A percentile compares a stretch with the other conserved stretches of the same genome.
phyloP scores from a whole-genome alignment of 768 basidiomycete species.

The Xerocomus potaroensis region DNA sequence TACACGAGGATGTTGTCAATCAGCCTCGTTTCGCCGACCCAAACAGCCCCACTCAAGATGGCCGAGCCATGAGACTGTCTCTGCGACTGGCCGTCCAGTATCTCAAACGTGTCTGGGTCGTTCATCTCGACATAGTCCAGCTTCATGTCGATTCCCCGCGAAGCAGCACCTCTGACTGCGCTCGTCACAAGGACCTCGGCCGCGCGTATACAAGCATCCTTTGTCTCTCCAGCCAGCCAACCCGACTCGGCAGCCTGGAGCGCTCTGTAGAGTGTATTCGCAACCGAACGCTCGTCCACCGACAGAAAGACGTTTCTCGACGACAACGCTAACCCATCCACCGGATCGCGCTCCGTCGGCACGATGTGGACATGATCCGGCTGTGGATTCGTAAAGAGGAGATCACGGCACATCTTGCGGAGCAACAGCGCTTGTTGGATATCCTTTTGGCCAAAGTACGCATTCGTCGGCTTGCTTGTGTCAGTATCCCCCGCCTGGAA shows the following conservation, averaged over 20 bases:
- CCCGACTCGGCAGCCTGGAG: slow-evolving; percentile 51
- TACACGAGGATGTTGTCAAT: slow-evolving; percentile 91
- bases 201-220: slow-evolving; percentile 42
- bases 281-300: slow-evolving; percentile 54
- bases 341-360: slow-evolving; percentile 70
- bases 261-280: slow-evolving; percentile 63
- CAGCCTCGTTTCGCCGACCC: slow-evolving; percentile 81
- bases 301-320: slow-evolving; percentile 87
- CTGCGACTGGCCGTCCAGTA: slow-evolving; percentile 37
- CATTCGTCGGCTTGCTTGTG: slow-evolving; percentile 62
- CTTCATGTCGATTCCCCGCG: slow-evolving; percentile 47
- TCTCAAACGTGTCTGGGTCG: slow-evolving; percentile 69
- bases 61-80: slow-evolving; percentile 37
- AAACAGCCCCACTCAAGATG: slow-evolving; percentile 82
- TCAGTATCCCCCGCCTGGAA: neutral
- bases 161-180: slow-evolving; percentile 27
- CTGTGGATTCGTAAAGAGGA: slow-evolving; percentile 75
- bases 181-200: slow-evolving; percentile 42
- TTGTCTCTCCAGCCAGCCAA: slow-evolving; percentile 53
- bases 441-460: slow-evolving; percentile 98
- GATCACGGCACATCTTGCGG: slow-evolving; percentile 70
- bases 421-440: slow-evolving; percentile 93
- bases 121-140: slow-evolving; percentile 91
- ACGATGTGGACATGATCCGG: slow-evolving; percentile 77
- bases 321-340: slow-evolving; percentile 75